Evolutionary conservation across 2,329 filamentous ascomycete species (phyloP).

Genomic region (Botryotinia globosa): DNA sequence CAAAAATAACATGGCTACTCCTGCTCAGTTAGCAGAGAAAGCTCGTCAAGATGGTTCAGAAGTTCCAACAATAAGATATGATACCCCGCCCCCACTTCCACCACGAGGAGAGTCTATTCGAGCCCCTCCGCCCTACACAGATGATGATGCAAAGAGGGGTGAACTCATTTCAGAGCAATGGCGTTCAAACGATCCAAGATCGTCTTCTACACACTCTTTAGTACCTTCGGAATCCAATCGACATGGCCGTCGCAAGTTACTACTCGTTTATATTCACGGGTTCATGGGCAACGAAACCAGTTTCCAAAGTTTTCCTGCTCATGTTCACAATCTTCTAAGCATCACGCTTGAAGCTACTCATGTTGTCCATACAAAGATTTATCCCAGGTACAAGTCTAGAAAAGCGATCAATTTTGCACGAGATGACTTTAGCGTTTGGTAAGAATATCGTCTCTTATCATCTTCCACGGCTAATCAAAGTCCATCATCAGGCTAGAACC

Average conservation of each 20-base stretch:
- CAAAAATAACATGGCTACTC: constrained; percentile 26
- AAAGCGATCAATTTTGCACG: constrained; percentile 69
- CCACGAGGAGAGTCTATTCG: constrained; percentile 28
- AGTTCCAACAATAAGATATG: constrained; percentile 14
- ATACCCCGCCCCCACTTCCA: constrained; percentile 33
- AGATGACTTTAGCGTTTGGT: constrained; percentile 81
- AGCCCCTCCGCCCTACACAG: constrained; percentile 35
- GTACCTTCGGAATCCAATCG: constrained; percentile 35
- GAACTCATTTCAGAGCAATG: constrained; percentile 37
- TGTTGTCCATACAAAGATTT: constrained; percentile 81
- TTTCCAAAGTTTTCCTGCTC: constrained; percentile 83
- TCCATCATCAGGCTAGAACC: constrained; percentile 60
- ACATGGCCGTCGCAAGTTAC: constrained; percentile 51
- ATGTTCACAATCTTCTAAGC: constrained; percentile 74
- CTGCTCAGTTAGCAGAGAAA: constrained; percentile 31
- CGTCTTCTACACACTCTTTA: constrained; percentile 38
- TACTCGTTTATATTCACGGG: constrained; percentile 84
- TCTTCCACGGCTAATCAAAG: constrained; percentile 24
- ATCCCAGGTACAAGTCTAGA: constrained; percentile 76
- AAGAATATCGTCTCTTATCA: constrained; percentile 26
- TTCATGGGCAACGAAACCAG: constrained; percentile 87
- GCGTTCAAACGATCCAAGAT: constrained; percentile 38
- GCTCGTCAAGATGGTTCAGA: constrained; percentile 21
- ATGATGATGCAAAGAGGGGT: constrained; percentile 32
- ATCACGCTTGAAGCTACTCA: constrained; percentile 68